phyloP scores from a whole-genome alignment of 1,284 basidiomycete genomes.

The Phenoliferia sp. region DNA sequence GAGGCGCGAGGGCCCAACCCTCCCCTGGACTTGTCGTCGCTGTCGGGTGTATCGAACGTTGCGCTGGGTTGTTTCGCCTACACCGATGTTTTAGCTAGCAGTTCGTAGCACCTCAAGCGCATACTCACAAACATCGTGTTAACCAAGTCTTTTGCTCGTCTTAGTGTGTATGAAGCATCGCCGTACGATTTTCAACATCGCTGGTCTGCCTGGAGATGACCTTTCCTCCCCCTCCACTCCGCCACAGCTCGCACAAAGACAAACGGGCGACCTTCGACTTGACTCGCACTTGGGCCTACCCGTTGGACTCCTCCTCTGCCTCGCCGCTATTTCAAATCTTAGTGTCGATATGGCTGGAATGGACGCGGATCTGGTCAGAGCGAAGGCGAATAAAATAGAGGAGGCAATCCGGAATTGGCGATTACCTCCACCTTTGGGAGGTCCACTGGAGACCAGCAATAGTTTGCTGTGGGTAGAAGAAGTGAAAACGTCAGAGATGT shows the following conservation, averaged over 20 bases:
- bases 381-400: slow-evolving; percentile 19
- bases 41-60: background rate
- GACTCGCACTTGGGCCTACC: slow-evolving; percentile 22
- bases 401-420: slow-evolving; percentile 21
- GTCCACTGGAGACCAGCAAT: slow-evolving; percentile 1
- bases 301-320: slow-evolving; percentile 23
- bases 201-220: slow-evolving; percentile 18
- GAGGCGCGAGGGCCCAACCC: too few relatives aligned
- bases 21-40: slow-evolving; percentile 14
- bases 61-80: slow-evolving; percentile 15
- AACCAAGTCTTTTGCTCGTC: too few relatives aligned
- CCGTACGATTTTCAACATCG: slow-evolving; percentile 19
- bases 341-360: slow-evolving; percentile 17
- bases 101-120: too few relatives aligned
- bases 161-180: slow-evolving; percentile 3
- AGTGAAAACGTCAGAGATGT: slow-evolving; percentile 21
- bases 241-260: background rate
- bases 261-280: background rate
- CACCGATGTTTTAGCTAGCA: slow-evolving; percentile 15
- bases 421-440: slow-evolving; percentile 5
- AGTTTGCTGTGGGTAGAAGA: slow-evolving; percentile 18
- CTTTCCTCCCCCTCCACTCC: too few relatives aligned
- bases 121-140: too few relatives aligned
- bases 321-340: slow-evolving; percentile 23
- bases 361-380: slow-evolving; percentile 11